Evolutionary conservation across 2,329 filamentous ascomycete genomes (phyloP).

Genomic region (Colletotrichum tropicicola): DNA sequence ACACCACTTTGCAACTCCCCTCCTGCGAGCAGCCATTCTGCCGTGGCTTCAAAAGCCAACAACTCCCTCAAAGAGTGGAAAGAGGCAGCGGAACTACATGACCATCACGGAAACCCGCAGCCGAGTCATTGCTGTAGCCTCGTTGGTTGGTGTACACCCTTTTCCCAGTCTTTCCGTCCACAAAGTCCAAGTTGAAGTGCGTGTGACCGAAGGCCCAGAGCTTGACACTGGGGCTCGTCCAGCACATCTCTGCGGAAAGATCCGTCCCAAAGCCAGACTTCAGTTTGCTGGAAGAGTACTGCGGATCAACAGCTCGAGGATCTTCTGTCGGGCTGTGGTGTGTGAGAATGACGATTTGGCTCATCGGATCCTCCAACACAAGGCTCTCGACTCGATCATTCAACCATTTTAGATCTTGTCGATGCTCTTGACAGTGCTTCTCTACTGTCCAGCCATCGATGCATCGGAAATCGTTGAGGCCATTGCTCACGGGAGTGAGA

Average conservation of each 20-base stretch:
- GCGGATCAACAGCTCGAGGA: conserved; percentile 41
- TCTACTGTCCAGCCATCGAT: conserved; percentile 49
- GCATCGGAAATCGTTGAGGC: conserved; percentile 60
- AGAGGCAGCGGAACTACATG: too few relatives aligned
- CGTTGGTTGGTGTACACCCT: conserved; percentile 46
- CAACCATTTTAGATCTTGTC: conserved; percentile 51
- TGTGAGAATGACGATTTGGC: conserved; percentile 47
- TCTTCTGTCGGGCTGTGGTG: conserved; percentile 52
- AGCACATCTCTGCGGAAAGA: conserved; percentile 46
- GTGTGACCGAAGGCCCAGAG: conserved; percentile 59
- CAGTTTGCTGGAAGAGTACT: conserved; percentile 40
- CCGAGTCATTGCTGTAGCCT: conserved; percentile 38
- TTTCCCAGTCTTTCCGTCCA: not conserved
- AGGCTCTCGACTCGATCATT: conserved; percentile 42
- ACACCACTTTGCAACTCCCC: too few relatives aligned
- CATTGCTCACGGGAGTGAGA: conserved; percentile 46
- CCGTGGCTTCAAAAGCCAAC: too few relatives aligned
- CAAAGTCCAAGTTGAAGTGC: conserved; percentile 52
- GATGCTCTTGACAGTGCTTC: conserved; percentile 46
- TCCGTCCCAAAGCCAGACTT: conserved; percentile 50
- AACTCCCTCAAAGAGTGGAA: too few relatives aligned
- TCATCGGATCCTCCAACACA: conserved; percentile 16
- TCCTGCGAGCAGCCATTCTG: too few relatives aligned
- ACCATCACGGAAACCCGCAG: not conserved
- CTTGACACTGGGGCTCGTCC: conserved; percentile 43